Evolutionary conservation across 371 early-diverging fungal species (phyloP), one percentile per base, ranked within the genome.

Genomic region (Nosema muscidifuracis): DNA sequence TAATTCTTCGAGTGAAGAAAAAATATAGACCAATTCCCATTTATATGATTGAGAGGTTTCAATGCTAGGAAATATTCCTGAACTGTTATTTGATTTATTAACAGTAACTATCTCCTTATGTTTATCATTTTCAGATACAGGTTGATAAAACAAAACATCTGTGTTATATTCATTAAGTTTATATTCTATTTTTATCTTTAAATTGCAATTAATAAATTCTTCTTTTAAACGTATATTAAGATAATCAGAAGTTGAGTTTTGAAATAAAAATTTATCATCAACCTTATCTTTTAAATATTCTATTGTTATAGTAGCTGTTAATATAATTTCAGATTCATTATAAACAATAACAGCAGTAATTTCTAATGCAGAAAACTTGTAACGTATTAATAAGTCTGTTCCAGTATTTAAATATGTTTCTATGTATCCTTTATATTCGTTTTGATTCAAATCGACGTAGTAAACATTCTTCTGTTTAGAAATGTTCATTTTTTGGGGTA

Each of bases 21-120:
- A 34, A 55, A 80, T 73, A 67, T 83, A 83, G 18, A 81, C 47
- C 53, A 81, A 60, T 31, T 83, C 83, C 64, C 64, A 71, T 24
- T 28, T 38, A 70, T 61, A 43, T 62, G 36, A 24, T 36, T 44
- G 40, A 22, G 40, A 12, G 12, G n/a, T 15, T 10, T 64, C 60
- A 20, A 73, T 26, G 22, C 51, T 72, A 30, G 79, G 79, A 43
- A 71, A 72, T 42, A 76, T 71, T 18, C 38, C 33, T 28, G 62
- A 33, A 30, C 50, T 50, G 15, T 55, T 43, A 50, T 61, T 53
- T 40, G 22, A 16, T 16, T 50, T 38, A 58, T 68, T 65, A 31
- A 10, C 1, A 30, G 60, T 64, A 1, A 79, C 62, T 2, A 72
- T 9, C 40, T 79, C 79, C 33, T 33, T 68, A 31, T 79, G 79